Evolutionary conservation across 305 asterid species (phyloP), one percentile per base, ranked within the genome.

Genomic region (Solanum aculeatissimum): DNA sequence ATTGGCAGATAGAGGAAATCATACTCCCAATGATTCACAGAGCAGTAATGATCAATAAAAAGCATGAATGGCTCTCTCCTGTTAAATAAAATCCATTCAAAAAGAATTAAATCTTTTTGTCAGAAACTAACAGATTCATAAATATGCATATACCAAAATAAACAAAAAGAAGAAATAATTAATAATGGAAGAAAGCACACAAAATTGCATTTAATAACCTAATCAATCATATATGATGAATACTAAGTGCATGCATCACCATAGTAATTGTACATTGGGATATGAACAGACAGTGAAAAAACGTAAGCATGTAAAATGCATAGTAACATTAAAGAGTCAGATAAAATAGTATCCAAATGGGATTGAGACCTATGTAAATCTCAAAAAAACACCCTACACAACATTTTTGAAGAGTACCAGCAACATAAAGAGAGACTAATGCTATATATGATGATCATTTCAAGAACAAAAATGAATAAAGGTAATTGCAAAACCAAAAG

Each of bases 1-100:
- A 91, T 92, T 0, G 93, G 97, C 1, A 92, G 82, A 79, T 92
- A 93, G 15, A 93, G 35, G 63, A 91, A 91, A 84, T 93, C 94
- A 43, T 93, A 93, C 40, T 85, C 89, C 74, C 91, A 25, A 0
- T 85, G 75, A 68, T 87, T 51, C 8, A 23, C 32, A 8, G 11
- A 2, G 89, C 93, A 86, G 4, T 51, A 82, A 7, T 54, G 9
- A 43, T 93, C 97, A 9, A 93, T 14, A 70, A 92, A 92, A n/a
- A 81, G 57, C 10, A 93, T 83, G 85, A 93, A 79, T 40, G 29
- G 80, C 15, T 86, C 88, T 32, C 93, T 85, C 89, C 94, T 91
- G 87, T 75, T 25, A 19, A 51, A 43, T 15, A 45, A 57, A 43
- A 15, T 60, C 35, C 74, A 18, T 53, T 23, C 2, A 2, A 15